Evolutionary conservation across 2,329 filamentous ascomycete genomes (phyloP).

Genomic region (Sphaerulina vaccinii): DNA sequence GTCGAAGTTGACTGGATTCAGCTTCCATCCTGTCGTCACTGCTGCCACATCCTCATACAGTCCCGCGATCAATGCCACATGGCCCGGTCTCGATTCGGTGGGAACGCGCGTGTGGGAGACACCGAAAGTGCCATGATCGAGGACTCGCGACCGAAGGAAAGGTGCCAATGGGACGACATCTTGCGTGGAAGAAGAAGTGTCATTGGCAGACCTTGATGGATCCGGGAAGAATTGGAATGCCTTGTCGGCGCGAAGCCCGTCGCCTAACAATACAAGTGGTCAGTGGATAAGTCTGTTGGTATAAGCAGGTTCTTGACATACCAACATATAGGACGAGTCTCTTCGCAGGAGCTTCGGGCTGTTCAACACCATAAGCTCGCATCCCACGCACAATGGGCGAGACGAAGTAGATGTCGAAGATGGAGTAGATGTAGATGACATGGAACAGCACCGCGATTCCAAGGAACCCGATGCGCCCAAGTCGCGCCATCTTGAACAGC

Average conservation of each 20-base stretch:
- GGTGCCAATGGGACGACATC: constrained; percentile 79
- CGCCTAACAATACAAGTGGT: too few relatives aligned
- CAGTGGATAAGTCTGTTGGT: too few relatives aligned
- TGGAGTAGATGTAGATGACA: constrained; percentile 87
- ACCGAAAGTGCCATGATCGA: constrained; percentile 90
- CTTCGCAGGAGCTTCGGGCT: constrained; percentile 72
- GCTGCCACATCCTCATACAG: constrained; percentile 97
- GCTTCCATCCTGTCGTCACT: constrained; percentile 95
- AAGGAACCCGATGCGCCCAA: constrained; percentile 77
- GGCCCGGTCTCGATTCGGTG: constrained; percentile 91
- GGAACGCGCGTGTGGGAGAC: constrained; percentile 96
- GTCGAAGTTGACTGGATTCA: constrained; percentile 97
- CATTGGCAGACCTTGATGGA: constrained; percentile 63
- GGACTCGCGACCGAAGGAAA: constrained; percentile 83
- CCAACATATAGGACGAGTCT: constrained; percentile 92
- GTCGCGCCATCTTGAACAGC: constrained; percentile 48
- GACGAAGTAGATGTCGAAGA: constrained; percentile 98
- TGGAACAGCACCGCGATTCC: constrained; percentile 89
- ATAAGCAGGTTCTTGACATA: too few relatives aligned
- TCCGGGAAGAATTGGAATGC: constrained; percentile 92
- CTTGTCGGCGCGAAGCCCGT: constrained; percentile 95
- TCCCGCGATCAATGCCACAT: constrained; percentile 94
- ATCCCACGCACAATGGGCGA: constrained; percentile 96
- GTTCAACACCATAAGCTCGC: constrained; percentile 71
- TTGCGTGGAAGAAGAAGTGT: constrained; percentile 60